These are phyloP conservation scores for Blastocystis sp. DNA, from an alignment of 352 stramenopile species.

Conservation along the genomic window DNA sequence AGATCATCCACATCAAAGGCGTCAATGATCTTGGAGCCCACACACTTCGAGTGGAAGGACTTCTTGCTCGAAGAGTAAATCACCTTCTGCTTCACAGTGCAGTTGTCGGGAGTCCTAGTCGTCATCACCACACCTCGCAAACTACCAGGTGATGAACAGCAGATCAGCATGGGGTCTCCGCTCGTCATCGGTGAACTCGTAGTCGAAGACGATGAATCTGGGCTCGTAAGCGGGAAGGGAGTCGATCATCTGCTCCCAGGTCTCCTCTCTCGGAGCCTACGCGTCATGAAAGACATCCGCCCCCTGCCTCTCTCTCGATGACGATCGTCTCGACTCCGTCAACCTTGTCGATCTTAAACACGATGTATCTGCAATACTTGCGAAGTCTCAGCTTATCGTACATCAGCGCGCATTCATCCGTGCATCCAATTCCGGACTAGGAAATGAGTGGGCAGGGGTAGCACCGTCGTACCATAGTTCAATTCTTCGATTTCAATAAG, in stretches of 20 bases:
- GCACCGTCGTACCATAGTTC: neutral
- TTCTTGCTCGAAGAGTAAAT: conserved; percentile 68
- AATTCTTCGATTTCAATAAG: neutral
- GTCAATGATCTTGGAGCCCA: conserved; percentile 63
- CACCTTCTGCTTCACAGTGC: conserved; percentile 69
- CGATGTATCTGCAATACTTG: conserved; percentile 69
- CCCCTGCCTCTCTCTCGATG: conserved; percentile 46
- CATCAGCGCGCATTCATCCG: conserved; percentile 50
- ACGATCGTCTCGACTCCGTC: conserved; percentile 66
- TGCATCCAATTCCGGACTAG: conserved; percentile 69
- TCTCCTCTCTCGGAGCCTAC: conserved; percentile 66
- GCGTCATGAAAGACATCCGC: neutral
- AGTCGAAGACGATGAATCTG: conserved; percentile 67
- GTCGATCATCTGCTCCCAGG: conserved; percentile 67
- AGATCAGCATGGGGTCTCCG: conserved; percentile 63
- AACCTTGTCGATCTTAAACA: conserved; percentile 66
- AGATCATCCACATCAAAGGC: conserved; percentile 65
- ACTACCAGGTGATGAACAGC: conserved; percentile 65
- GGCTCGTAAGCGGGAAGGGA: conserved; percentile 67
- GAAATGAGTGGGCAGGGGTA: neutral
- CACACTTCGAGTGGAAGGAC: conserved; percentile 48
- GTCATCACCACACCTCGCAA: neutral
- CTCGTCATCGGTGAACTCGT: conserved; percentile 61
- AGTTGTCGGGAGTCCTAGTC: conserved; percentile 67
- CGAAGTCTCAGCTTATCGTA: conserved; percentile 68